These are phyloP conservation scores for Coffea eugenioides DNA, from an alignment of 257 asterid genomes.

Conservation along the genomic window DNA sequence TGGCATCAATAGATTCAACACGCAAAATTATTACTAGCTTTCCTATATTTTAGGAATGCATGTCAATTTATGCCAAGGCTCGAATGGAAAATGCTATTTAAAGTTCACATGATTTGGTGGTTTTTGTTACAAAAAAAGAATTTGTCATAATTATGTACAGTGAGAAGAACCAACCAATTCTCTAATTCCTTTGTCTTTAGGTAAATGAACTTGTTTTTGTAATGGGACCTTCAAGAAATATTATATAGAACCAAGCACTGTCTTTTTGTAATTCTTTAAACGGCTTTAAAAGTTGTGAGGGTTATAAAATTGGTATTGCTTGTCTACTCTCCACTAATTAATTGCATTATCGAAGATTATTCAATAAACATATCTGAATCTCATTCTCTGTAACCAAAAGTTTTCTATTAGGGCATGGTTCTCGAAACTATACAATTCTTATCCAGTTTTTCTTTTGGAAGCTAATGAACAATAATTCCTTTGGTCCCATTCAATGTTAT, in stretches of 20 bases:
- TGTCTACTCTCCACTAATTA: slow-evolving; percentile 3
- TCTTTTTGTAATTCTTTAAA: background rate
- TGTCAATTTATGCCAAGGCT: background rate
- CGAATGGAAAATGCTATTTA: background rate
- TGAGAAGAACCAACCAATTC: background rate
- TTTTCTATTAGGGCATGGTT: background rate
- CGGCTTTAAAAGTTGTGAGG: slow-evolving; percentile 10
- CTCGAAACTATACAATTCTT: slow-evolving; percentile 9
- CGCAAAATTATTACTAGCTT: slow-evolving; percentile 3
- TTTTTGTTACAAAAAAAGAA: slow-evolving; percentile 5
- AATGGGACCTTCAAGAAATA: background rate
- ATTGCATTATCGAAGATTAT: background rate
- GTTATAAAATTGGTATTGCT: background rate
- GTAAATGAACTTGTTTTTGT: slow-evolving; percentile 4
- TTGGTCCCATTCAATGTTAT: background rate
- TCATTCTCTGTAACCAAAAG: background rate
- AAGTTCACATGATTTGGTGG: slow-evolving; percentile 5
- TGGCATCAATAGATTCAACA: slow-evolving; percentile 5
- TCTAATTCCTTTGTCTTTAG: slow-evolving; percentile 6
- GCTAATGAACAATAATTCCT: background rate
- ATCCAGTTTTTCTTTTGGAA: background rate
- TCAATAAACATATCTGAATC: background rate
- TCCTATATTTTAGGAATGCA: slow-evolving; percentile 12
- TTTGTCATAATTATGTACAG: slow-evolving; percentile 1
- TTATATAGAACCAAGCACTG: background rate